These are phyloP conservation scores for Globisporangium parvum DNA, from an alignment of 352 stramenopile species.

Conservation along the genomic window DNA sequence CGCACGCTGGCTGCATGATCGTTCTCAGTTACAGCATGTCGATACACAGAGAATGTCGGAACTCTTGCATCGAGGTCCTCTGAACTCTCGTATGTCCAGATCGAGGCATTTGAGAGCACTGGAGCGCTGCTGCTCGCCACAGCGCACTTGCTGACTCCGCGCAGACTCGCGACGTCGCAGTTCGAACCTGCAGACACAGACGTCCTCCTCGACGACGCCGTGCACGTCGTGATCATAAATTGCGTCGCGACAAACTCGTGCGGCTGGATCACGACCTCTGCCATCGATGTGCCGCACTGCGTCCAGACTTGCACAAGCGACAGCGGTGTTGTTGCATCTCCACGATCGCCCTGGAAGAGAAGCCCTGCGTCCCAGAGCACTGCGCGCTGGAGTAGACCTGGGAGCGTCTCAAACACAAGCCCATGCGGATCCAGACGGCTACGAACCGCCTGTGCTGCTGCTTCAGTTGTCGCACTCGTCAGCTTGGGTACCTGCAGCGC, in stretches of 20 bases:
- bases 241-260: background rate
- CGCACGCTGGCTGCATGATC: background rate
- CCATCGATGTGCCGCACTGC: slow-evolving; percentile 4
- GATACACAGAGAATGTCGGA: background rate
- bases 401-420: slow-evolving; percentile 11
- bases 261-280: slow-evolving; percentile 5
- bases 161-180: background rate
- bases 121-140: background rate
- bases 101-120: background rate
- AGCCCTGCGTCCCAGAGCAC: slow-evolving; percentile 20
- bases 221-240: too few species aligned
- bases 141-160: background rate
- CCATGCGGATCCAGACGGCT: background rate
- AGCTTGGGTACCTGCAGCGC: background rate
- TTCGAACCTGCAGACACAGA: too few species aligned
- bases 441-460: background rate
- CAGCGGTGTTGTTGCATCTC: background rate
- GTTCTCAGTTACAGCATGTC: background rate
- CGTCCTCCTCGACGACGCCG: too few species aligned
- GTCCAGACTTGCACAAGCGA: slow-evolving; percentile 4
- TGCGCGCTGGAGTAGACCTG: slow-evolving; percentile 18
- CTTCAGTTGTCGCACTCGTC: background rate
- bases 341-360: background rate
- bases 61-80: slow-evolving; percentile 1
- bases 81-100: slow-evolving; percentile 8